Base-by-base conservation (phyloP, 768 basidiomycete species). In the Psilocybe subaeruginosa region DNA sequence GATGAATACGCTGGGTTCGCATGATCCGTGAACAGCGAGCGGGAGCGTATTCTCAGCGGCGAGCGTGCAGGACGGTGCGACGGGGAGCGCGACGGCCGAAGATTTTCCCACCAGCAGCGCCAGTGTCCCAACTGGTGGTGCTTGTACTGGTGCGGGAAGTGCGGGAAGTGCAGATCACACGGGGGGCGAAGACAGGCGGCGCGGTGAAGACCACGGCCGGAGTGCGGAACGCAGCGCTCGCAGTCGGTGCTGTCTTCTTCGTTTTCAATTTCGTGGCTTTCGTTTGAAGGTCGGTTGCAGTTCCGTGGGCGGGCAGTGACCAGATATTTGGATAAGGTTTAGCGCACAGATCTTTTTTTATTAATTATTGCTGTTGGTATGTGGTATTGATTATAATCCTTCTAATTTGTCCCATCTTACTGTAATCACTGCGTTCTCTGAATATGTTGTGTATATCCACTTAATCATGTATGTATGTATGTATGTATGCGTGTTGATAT, bases 1-100 rank as follows among this genome's bases (percentile, higher is more conserved):
- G 6, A 35, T 2, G 7, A 35, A 35, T n/a, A 56, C 27, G 16
- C 12, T 31, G 2, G 54, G 54, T 9, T 43, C 39, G 9, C 54
- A 56, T 29, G 31, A 56, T 23, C 54, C 54, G 41, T 16, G 2
- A 9, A 56, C 54, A 12, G 54, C 54, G 23, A 56, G 54, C 39
- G 54, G 54, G n/a, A 56, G 54, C 17, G 19, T 56, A 2, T 56
- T 56, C 41, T 29, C 54, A 2, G 54, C 54, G 16, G 54, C 54
- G 11, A 56, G 54, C 23, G 54, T 56, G 3, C 16, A 19, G 1
- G 54, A 56, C 9, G 54, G 54, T 45, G 54, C 54, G 12, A 56
- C 54, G 39, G 54, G 54, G 27, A 45, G 41, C 12, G 54, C 39
- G 6, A 47, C 54, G 7, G 45, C 16, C 17, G 37, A 14, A 8